Base-by-base conservation (phyloP, 352 stramenopile species). In the Globisporangium mamillatum region DNA sequence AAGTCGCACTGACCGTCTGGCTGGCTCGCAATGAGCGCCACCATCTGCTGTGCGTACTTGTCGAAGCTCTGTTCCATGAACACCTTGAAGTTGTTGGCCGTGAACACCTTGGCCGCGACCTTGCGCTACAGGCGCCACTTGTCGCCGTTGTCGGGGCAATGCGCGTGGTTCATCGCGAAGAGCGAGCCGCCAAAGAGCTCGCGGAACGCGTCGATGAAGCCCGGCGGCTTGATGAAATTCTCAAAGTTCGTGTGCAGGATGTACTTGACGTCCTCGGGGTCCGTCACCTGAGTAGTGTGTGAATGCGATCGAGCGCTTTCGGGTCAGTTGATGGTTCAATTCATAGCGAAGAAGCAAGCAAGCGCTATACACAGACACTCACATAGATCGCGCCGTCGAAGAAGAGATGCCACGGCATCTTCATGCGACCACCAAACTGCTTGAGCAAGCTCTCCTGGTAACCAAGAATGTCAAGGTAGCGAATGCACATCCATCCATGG, bases 71-170 rank as follows among this genome's bases (percentile, higher is more conserved):
- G 54, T 59, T 86, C 78, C 2, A 70, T 73, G 60, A 81, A 85
- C 1, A 70, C 58, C 32, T 75, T 75, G n/a, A 91, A 88, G 48
- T 87, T 89, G n/a, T 61, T 68, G 5, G 76, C 87, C 36, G 85
- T 94, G 44, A 97, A 96, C 32, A 98, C 93, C 63, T 94, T 91
- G 41, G 82, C 89, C 53, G 88, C 86, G 27, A 84, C 81, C 64
- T 96, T 96, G 58, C 89, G 81, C 65, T 96, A 87, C 7, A 89
- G 64, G 8, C 75, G 67, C 86, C 86, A 94, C 36, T 72, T 78
- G 60, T 63, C 75, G 24, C 86, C 86, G 20, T 88, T 73, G 54
- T 86, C 80, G 5, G 68, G n/a, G 18, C 75, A 73, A 62, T 85
- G 56, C 22, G 71, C 61, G 61, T 89, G 81, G 64, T 89, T 90